Base-by-base conservation (phyloP, 305 asterid genomes). In the Striga hermonthica region DNA sequence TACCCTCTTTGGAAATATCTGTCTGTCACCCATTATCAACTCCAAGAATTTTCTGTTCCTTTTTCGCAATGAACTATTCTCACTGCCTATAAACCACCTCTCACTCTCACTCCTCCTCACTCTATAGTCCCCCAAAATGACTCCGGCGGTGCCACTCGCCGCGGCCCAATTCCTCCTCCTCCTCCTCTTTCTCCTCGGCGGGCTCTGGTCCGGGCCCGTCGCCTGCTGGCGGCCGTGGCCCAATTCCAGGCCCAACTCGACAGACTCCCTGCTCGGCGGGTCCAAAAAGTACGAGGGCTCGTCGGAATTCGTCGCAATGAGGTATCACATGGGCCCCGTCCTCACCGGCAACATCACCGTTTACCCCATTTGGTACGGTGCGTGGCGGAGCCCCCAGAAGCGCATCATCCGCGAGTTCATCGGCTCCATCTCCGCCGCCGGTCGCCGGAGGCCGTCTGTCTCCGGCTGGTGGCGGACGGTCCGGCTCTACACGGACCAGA, bases 321-420 rank as follows among this genome's bases (percentile, higher is more conserved):
- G 66, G 64, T 89, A 89, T 84, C 97, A 89, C 77, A 89, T 89
- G 97, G 97, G 97, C 64, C 97, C 97, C 16, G 87, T 89, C 62
- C 95, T 87, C 54, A 83, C 95, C 54, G 80, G 88, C 0, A 82
- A 85, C 50, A 85, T 89, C 65, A 89, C 93, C 45, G 80, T 89
- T 4, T 87, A 83, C 82, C 93, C 95, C 0, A 87, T 89, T 0
- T 87, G 97, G 97, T 87, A 89, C 79, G 97, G 94, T 45, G 60
- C 38, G 4, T 89, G 97, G 97, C 75, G 43, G 45, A 74, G 54
- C 36, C 61, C 89, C 5, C 97, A 89, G 79, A 87, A 89, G 60
- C 82, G 84, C 7, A 82, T 89, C 39, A 85, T 89, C 81, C 91
- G 95, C 48, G 97, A 85, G 1, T 89, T 89, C 78, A 77, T 89